A percentile compares a stretch with the other conserved stretches of the same genome.
phyloP scores from a whole-genome alignment of 2,329 filamentous ascomycete species.

The Paraphaeosphaeria minitans region DNA sequence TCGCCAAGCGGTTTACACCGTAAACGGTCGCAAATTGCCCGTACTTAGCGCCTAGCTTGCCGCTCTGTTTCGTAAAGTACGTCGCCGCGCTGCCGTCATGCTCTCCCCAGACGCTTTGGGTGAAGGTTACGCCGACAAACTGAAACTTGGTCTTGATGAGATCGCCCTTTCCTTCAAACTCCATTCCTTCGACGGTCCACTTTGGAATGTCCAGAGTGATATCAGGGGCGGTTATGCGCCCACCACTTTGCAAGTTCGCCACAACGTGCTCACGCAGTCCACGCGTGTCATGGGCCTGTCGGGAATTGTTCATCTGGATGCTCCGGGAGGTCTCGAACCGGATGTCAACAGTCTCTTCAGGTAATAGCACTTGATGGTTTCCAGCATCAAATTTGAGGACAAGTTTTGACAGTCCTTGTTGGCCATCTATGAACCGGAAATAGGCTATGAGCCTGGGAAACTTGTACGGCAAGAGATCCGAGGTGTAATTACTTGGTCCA shows the following conservation, averaged over 20 bases:
- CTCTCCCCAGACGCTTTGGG: slow-evolving; percentile 27
- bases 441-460: slow-evolving; percentile 34
- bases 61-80: slow-evolving; percentile 33
- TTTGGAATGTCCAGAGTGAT: slow-evolving; percentile 35
- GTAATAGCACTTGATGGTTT: slow-evolving; percentile 38
- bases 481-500: slow-evolving; percentile 14
- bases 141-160: slow-evolving; percentile 26
- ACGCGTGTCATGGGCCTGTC: slow-evolving; percentile 21
- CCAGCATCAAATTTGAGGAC: slow-evolving; percentile 29
- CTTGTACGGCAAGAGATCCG: slow-evolving; percentile 11
- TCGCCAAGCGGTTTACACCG: background rate
- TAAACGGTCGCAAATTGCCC: slow-evolving; percentile 27
- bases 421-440: slow-evolving; percentile 20
- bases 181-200: slow-evolving; percentile 31
- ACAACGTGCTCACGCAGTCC: slow-evolving; percentile 24
- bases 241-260: slow-evolving; percentile 35
- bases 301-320: slow-evolving; percentile 19
- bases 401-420: slow-evolving; percentile 25
- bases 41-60: slow-evolving; percentile 34
- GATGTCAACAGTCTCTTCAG: slow-evolving; percentile 35
- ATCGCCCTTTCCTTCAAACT: background rate
- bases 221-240: slow-evolving; percentile 34
- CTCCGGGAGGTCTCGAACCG: slow-evolving; percentile 28
- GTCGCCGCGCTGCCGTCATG: slow-evolving; percentile 18
- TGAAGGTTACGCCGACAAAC: slow-evolving; percentile 37